Base-by-base conservation (phyloP, 345 rosid species). In the Syzygium jambos region DNA sequence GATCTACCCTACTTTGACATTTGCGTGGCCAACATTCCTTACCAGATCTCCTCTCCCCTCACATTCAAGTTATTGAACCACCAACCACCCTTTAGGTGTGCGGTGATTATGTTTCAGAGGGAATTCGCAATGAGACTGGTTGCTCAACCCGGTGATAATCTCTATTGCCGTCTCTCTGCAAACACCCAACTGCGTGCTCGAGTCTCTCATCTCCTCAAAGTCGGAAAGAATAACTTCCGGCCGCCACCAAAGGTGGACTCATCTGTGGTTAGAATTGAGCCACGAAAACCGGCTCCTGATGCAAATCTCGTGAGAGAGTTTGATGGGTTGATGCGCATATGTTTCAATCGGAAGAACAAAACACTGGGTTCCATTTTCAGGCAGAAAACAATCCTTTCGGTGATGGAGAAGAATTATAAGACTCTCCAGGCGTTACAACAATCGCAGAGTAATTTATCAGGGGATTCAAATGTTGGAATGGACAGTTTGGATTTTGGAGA, bases 181-280 rank as follows among this genome's bases (percentile, higher is more conserved):
- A 97, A 97, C 90, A 91, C 96, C 84, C 99, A 97, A 88, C 94
- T 97, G 5, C 92, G 95, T 73, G 96, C 99, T 46, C 94, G 98
- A 87, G 98, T 95, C 53, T 95, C 93, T 19, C 98, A 96, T 87
- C 96, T 97, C 12, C 98, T 97, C 88, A 97, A 96, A 92, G 98
- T 96, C 3, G 99, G 98, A 51, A 97, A 93, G 92, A 97, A 97
- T 91, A 97, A 97, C 89, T 97, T 95, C 92, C 95, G 98, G 46
- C 99, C 99, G 3, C 98, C 99, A 0, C 98, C 98, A 0, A 97
- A 97, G 91, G 99, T 97, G 38, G 99, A 97, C 87, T 97, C 98
- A 34, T 96, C 99, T 11, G 98, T 97, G 17, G 99, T 97, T 85
- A 89, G 99, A 29, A 95, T 97, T 17, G 98, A 97, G 86, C 99